Evolutionary conservation across 2,329 filamentous ascomycete species (phyloP).

Genomic region (Orbilia brochopaga): DNA sequence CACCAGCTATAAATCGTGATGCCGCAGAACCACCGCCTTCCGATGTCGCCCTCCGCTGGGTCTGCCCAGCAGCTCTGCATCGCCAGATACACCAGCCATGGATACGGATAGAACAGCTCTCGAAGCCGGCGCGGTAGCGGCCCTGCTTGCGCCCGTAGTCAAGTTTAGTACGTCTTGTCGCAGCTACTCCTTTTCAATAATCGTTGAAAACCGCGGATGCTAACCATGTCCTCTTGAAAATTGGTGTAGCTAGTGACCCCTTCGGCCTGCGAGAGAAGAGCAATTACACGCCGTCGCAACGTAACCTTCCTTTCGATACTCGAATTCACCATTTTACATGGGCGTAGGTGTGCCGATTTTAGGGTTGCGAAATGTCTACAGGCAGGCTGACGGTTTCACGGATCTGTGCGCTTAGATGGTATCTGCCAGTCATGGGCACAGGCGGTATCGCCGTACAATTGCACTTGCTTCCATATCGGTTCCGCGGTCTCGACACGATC

Average conservation of each 20-base stretch:
- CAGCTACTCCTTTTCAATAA: background rate
- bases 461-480: constrained; percentile 37
- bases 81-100: background rate
- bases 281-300: constrained; percentile 38
- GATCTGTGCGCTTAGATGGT: constrained; percentile 21
- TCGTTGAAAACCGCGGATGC: constrained; percentile 4
- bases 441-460: constrained; percentile 44
- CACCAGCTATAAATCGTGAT: no score
- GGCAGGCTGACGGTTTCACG: constrained; percentile 7
- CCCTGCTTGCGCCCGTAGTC: constrained; percentile 32
- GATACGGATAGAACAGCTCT: constrained; percentile 16
- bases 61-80: no score
- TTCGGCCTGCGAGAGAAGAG: constrained; percentile 41
- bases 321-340: constrained; percentile 46
- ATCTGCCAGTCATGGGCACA: constrained; percentile 41
- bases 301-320: constrained; percentile 32
- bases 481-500: constrained; percentile 39
- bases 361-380: background rate
- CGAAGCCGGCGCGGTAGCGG: constrained; percentile 31
- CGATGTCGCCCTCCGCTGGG: no score
- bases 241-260: constrained; percentile 28
- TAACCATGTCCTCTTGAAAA: background rate
- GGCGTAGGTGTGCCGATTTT: constrained; percentile 22
- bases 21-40: no score
- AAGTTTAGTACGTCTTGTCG: constrained; percentile 25